Conservation (phyloP, 148 eudicot genomes). For the Rhododendron mucronatum region DNA sequence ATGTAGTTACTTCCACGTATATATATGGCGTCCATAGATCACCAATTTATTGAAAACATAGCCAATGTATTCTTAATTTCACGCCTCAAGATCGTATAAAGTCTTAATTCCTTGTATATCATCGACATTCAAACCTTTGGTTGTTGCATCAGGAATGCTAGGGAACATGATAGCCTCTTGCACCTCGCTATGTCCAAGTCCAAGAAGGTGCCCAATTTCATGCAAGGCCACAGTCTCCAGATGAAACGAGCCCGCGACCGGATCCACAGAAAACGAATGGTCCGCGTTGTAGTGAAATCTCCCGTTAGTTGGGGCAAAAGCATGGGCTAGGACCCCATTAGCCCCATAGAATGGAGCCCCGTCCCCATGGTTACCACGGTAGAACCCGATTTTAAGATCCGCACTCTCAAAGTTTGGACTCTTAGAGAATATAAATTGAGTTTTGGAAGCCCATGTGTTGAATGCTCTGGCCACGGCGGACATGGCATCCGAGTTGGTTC, state of each 20-base stretch:
- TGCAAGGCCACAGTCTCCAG: slow-evolving; percentile 11
- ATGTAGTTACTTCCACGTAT: too few species aligned
- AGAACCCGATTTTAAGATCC: slow-evolving; percentile 17
- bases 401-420: background rate
- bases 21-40: too few species aligned
- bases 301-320: slow-evolving; percentile 16
- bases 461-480: slow-evolving; percentile 9
- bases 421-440: slow-evolving; percentile 16
- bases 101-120: slow-evolving; percentile 21
- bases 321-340: slow-evolving; percentile 19
- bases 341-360: slow-evolving; percentile 12
- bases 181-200: background rate
- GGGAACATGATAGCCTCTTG: background rate
- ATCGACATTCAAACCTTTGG: slow-evolving; percentile 16
- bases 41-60: background rate
- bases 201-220: slow-evolving; percentile 9
- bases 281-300: slow-evolving; percentile 18
- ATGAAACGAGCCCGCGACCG: background rate
- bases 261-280: background rate
- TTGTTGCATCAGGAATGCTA: background rate
- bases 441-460: slow-evolving; percentile 10
- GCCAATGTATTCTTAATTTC: background rate
- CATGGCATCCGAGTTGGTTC: background rate
- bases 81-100: background rate
- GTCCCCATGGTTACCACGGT: slow-evolving; percentile 21